phyloP scores from a whole-genome alignment of 129 eudicot species.

The Chrysanthemum makinoi region DNA sequence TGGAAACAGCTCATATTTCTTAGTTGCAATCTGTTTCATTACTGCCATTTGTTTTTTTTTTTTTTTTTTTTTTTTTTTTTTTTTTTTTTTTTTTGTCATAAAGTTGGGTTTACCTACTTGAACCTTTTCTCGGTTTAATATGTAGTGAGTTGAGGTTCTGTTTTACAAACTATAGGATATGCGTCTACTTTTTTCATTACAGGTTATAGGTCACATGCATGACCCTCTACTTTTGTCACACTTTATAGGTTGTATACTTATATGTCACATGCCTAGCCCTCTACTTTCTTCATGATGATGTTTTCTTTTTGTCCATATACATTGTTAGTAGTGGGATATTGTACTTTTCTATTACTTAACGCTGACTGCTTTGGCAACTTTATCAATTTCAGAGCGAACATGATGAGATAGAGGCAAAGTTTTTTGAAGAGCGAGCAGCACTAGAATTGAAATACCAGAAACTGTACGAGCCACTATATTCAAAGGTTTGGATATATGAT shows the following conservation, averaged over 20 bases:
- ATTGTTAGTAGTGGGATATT: background rate
- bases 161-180: background rate
- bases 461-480: conserved; percentile 70
- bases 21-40: no score
- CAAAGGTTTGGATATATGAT: conserved; percentile 46
- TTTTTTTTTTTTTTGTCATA: no score
- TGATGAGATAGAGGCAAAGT: conserved; percentile 81
- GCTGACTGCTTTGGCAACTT: conserved; percentile 2
- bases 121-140: no score
- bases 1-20: no score
- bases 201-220: background rate
- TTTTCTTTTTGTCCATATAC: conserved; percentile 7
- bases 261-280: background rate
- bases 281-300: background rate
- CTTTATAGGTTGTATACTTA: background rate
- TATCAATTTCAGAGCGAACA: conserved; percentile 53
- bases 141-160: no score
- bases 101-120: no score
- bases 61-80: no score
- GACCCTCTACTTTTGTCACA: no score
- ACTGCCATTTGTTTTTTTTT: no score
- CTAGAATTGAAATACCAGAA: conserved; percentile 85
- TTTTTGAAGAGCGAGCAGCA: conserved; percentile 83
- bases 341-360: background rate
- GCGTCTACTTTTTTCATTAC: conserved; percentile 1